A percentile compares a stretch with the other conserved stretches of the same genome.
Conservation (phyloP, 108 stramenopile genomes). For the Phaeodactylum tricornutum region DNA sequence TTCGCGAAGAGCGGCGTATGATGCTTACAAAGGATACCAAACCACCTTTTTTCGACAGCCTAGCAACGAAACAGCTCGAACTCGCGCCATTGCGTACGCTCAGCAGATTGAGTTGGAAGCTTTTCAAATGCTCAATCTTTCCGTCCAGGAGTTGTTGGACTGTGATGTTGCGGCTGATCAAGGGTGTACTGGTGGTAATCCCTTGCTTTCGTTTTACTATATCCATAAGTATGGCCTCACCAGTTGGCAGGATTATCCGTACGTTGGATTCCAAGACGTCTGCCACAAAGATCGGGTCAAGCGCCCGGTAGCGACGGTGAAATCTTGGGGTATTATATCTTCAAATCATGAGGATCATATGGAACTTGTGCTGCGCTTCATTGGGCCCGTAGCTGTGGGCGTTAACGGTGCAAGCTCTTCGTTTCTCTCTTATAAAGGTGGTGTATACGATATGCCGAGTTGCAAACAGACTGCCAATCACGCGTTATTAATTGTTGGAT, state of each 20-base stretch:
- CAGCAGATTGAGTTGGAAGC: constrained; percentile 29
- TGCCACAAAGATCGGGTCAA: constrained; percentile 23
- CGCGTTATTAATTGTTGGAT: constrained; percentile 54
- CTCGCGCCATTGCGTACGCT: constrained; percentile 15
- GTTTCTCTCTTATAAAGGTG: constrained; percentile 51
- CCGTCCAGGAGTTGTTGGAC: constrained; percentile 87
- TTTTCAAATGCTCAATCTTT: constrained; percentile 40
- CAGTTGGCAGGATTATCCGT: constrained; percentile 50
- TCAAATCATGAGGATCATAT: constrained; percentile 58
- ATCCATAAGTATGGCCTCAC: constrained; percentile 61
- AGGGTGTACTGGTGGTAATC: constrained; percentile 92
- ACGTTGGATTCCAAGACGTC: constrained; percentile 16
- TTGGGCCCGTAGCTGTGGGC: constrained; percentile 73
- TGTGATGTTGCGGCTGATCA: constrained; percentile 75
- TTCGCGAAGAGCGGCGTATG: constrained; percentile 41
- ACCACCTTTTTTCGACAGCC: background rate
- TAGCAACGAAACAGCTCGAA: background rate
- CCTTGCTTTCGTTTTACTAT: constrained; percentile 78
- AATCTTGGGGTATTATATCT: constrained; percentile 61
- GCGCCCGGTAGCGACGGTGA: constrained; percentile 52
- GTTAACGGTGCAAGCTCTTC: constrained; percentile 52
- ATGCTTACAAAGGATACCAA: constrained; percentile 13
- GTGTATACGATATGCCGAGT: constrained; percentile 33
- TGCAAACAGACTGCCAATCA: constrained; percentile 60
- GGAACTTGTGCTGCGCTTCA: constrained; percentile 50